phyloP scores from a whole-genome alignment of 169 alveolate genomes.

The Plasmodium relictum region DNA sequence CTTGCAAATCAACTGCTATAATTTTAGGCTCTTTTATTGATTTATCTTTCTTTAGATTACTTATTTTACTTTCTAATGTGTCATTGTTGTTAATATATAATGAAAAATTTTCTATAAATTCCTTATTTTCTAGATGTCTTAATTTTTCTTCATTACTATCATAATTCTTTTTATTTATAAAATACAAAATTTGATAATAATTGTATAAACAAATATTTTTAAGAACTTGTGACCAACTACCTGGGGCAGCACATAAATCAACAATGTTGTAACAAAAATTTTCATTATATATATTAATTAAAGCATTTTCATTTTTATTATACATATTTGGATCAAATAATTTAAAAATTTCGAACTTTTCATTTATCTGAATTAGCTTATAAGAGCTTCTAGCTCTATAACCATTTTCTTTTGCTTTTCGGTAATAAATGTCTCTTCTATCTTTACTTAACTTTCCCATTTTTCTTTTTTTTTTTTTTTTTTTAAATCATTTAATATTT shows the following conservation, averaged over 20 bases:
- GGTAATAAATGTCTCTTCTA: slow-evolving; percentile 96
- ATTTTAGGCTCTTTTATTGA: slow-evolving; percentile 87
- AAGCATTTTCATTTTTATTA: slow-evolving; percentile 25
- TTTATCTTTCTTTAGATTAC: slow-evolving; percentile 58
- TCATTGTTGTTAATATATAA: slow-evolving; percentile 72
- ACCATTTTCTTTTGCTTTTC: slow-evolving; percentile 98
- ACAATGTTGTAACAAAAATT: slow-evolving; percentile 90
- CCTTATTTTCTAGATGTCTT: slow-evolving; percentile 50
- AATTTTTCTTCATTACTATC: slow-evolving; percentile 7
- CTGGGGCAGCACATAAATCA: slow-evolving; percentile 99
- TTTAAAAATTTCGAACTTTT: slow-evolving; percentile 89
- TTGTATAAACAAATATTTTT: slow-evolving; percentile 75
- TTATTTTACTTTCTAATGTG: slow-evolving; percentile 27
- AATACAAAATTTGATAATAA: slow-evolving; percentile 77
- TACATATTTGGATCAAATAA: slow-evolving; percentile 65
- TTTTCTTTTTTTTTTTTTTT: neutral
- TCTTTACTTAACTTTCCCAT: slow-evolving; percentile 95
- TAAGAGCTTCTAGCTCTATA: slow-evolving; percentile 98
- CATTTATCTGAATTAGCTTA: slow-evolving; percentile 95
- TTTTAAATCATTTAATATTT: neutral
- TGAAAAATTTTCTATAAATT: slow-evolving; percentile 71
- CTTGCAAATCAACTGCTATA: slow-evolving; percentile 97
- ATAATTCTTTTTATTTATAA: slow-evolving; percentile 70
- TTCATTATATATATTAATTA: slow-evolving; percentile 61
- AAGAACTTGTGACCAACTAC: slow-evolving; percentile 98